Percentiles rank a stretch among this genome's conserved stretches.
These are phyloP conservation scores for Penicillium sp. DNA, from an alignment of 2,329 filamentous ascomycete species.

Conservation along the genomic window DNA sequence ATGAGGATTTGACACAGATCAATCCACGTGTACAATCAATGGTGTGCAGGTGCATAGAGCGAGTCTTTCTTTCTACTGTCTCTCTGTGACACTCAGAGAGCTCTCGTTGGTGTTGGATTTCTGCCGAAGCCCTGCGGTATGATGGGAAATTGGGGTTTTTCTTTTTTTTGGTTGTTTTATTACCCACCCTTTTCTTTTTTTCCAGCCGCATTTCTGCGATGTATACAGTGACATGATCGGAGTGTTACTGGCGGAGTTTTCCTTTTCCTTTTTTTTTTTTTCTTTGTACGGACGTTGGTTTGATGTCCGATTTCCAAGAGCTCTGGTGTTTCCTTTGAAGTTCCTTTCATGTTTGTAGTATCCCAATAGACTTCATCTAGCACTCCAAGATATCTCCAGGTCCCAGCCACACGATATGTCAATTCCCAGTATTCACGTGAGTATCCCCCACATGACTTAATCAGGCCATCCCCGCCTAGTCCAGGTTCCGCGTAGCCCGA, in stretches of 20 bases:
- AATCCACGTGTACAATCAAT: neutral
- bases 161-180: constrained; percentile 11
- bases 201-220: constrained; percentile 13
- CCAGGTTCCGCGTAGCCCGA: constrained; percentile 13
- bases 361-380: constrained; percentile 19
- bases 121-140: constrained; percentile 11
- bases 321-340: constrained; percentile 25
- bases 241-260: constrained; percentile 17
- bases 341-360: constrained; percentile 21
- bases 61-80: neutral
- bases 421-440: neutral
- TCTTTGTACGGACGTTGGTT: constrained; percentile 22
- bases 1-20: neutral
- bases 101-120: constrained; percentile 29
- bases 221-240: constrained; percentile 11
- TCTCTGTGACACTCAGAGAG: constrained; percentile 37
- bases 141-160: constrained; percentile 5
- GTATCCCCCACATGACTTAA: too few relatives aligned
- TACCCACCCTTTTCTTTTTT: constrained; percentile 15
- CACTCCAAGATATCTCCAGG: too few relatives aligned
- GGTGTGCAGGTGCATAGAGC: neutral
- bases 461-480: neutral
- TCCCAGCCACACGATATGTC: too few relatives aligned
- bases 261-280: constrained; percentile 4
- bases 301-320: constrained; percentile 29